Base-by-base conservation (phyloP, 2,329 filamentous ascomycete species). In the Gnomoniopsis sp. region DNA sequence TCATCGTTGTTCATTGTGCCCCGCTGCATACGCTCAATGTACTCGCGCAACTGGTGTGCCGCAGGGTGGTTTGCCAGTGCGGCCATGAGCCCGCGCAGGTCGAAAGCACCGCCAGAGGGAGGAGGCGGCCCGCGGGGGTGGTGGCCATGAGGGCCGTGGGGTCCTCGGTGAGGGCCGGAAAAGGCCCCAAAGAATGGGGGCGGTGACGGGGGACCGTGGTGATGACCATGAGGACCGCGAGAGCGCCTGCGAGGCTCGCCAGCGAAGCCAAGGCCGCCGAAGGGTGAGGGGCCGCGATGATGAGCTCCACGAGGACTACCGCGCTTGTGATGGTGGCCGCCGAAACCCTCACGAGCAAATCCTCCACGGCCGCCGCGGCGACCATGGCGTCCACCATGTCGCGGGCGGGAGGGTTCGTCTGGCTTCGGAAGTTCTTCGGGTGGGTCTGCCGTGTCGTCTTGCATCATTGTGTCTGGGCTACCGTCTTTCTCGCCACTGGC, bases 61-160 rank as follows among this genome's bases (percentile, higher is more conserved):
- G 77, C 69, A 7, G 78, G 78, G 62, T 81, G 76, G 59, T 64
- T 64, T 4, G 72, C 69, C 59, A 79, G 67, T 30, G 74, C 70
- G 34, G 71, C 68, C 68, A 79, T 72, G 63, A 78, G 62, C 36
- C 68, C 69, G 23, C 69, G 63, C 53, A 79, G 70, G 65, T 78
- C 75, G 64, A 76, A 74, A 3, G 49, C 23, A 10, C 34, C 38
- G 33, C 33, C 49, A 8, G 53, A 23, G 64, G 23, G 53, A 55
- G 49, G 65, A 67, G 10, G 62, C 30, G 3, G 68, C 61, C 63
- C 69, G 57, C 21, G 65, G 49, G 52, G 53, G 50, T 36, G 57
- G 22, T 47, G 53, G 0, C 65, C 63, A 50, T 62, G 59, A 49
- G 65, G 64, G 14, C 63, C 66, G 22, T 62, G 59, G 49, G 65